Evolutionary conservation across 2,329 filamentous ascomycete genomes (phyloP).

Genomic region (Penicillium sp.): DNA sequence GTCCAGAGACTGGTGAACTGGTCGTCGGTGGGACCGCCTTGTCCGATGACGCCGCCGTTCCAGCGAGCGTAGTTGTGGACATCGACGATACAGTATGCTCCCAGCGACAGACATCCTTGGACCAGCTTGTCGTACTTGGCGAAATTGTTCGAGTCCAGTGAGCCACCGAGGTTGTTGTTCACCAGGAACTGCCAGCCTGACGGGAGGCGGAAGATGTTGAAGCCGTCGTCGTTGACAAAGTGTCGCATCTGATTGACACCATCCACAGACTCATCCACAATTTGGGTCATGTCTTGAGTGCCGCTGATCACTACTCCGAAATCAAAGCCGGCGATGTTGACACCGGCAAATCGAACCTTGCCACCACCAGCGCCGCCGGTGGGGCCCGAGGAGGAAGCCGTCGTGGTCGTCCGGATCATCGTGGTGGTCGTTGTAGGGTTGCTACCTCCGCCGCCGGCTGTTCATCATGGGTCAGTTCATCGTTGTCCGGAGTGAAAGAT

Average conservation of each 20-base stretch:
- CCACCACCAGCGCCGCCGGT: not conserved
- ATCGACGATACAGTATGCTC: slow-evolving; percentile 1
- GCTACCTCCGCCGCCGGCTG: not conserved
- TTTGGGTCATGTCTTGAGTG: not conserved
- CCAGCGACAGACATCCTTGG: not conserved
- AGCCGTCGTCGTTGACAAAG: not conserved
- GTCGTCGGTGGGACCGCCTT: not conserved
- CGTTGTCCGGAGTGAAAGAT: no score
- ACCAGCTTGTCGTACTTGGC: slow-evolving; percentile 1
- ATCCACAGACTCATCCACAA: not conserved
- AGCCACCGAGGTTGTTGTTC: not conserved
- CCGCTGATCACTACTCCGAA: not conserved
- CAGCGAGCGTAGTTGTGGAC: slow-evolving; percentile 1
- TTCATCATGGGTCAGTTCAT: not conserved
- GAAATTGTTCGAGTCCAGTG: slow-evolving; percentile 1
- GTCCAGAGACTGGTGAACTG: slow-evolving; percentile 1
- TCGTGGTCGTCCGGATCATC: not conserved
- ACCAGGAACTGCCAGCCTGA: not conserved
- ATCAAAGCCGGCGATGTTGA: slow-evolving; percentile 1
- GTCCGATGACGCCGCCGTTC: slow-evolving; percentile 1
- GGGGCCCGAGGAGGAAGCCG: not conserved
- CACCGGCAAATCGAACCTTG: not conserved
- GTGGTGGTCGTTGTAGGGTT: not conserved
- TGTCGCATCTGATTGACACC: slow-evolving; percentile 1
- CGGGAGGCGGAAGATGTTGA: slow-evolving; percentile 1